Conservation (phyloP, 495 filamentous ascomycete genomes). For the Amniculicola lignicola region DNA sequence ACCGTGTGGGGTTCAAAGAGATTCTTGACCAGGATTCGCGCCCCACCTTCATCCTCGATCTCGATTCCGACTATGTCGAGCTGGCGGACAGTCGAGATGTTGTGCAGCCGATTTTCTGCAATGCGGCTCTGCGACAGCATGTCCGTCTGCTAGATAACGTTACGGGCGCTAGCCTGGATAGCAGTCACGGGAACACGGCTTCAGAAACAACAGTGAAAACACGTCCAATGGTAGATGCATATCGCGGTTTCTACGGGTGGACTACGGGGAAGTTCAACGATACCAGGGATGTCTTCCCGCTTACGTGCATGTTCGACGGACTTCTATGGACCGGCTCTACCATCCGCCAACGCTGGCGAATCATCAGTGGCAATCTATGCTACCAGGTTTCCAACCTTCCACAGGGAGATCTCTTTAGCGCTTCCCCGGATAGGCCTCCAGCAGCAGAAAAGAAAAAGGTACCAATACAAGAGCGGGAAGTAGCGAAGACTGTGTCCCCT, state of each 20-base stretch:
- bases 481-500: too few relatives aligned
- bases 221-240: too few relatives aligned
- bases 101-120: conserved; percentile 16
- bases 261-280: conserved; percentile 19
- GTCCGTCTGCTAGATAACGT: conserved; percentile 16
- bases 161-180: background rate
- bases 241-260: conserved; percentile 8
- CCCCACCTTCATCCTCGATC: conserved; percentile 23
- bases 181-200: background rate
- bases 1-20: conserved; percentile 1
- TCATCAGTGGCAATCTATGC: conserved; percentile 44
- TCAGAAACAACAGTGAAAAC: too few relatives aligned
- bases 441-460: background rate
- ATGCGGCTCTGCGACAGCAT: conserved; percentile 13
- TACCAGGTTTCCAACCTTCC: conserved; percentile 8
- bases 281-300: conserved; percentile 23
- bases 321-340: conserved; percentile 44
- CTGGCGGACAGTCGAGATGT: background rate
- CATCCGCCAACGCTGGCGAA: conserved; percentile 40
- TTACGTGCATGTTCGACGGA: conserved; percentile 36
- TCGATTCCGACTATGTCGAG: conserved; percentile 20
- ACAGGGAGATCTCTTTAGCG: conserved; percentile 1
- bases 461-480: background rate
- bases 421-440: background rate
- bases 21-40: conserved; percentile 23